Conservation (phyloP, 306 rosid genomes). For the Vigna mungo region DNA sequence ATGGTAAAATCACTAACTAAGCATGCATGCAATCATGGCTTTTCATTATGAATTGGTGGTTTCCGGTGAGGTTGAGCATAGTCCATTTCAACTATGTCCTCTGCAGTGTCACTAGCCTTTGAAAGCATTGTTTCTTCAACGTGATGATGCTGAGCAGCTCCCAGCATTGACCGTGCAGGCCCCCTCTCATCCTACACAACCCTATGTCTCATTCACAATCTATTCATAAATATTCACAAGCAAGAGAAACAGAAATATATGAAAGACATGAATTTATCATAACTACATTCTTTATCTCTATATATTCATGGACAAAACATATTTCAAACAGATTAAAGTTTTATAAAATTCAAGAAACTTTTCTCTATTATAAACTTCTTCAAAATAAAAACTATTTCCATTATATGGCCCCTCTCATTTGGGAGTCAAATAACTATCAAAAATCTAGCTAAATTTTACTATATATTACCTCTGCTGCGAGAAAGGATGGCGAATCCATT, state of each 20-base stretch:
- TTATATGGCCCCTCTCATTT: no score
- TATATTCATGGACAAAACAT: no score
- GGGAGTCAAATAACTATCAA: neutral
- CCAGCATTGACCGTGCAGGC: slow-evolving; percentile 53
- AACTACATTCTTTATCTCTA: no score
- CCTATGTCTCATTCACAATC: slow-evolving; percentile 46
- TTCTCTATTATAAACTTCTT: neutral
- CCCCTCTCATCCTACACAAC: slow-evolving; percentile 47
- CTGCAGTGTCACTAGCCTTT: slow-evolving; percentile 50
- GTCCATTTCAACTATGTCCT: slow-evolving; percentile 76
- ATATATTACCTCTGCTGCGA: slow-evolving; percentile 49
- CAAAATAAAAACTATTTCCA: neutral
- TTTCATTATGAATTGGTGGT: slow-evolving; percentile 91
- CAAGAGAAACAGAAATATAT: neutral
- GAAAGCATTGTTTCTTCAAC: slow-evolving; percentile 51
- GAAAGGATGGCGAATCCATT: slow-evolving; percentile 40
- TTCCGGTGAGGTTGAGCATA: slow-evolving; percentile 73
- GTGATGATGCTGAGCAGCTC: slow-evolving; percentile 44
- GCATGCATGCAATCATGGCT: slow-evolving; percentile 44
- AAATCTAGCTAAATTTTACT: neutral
- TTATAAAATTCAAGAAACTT: no score
- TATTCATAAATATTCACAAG: no score
- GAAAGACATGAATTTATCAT: neutral
- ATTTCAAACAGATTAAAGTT: neutral
- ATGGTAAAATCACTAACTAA: neutral